Conservation (phyloP, 2,329 filamentous ascomycete species). For the Penicillium rolfsii region DNA sequence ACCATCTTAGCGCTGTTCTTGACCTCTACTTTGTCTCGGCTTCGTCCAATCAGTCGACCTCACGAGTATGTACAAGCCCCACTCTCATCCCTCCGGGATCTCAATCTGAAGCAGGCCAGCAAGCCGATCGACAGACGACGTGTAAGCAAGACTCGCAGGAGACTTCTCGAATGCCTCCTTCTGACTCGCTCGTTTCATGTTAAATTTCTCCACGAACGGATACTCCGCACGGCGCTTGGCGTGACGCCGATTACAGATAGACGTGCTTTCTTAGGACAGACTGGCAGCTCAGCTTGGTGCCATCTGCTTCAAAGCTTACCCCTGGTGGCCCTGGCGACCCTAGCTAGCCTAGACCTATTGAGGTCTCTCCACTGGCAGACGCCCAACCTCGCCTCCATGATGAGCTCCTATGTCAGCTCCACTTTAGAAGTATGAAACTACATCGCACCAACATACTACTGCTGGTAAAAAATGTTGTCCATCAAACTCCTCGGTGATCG, state of each 20-base stretch:
- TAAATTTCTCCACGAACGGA: constrained; percentile 5
- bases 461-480: constrained; percentile 2
- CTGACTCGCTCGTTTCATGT: constrained; percentile 15
- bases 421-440: neutral
- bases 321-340: constrained; percentile 6
- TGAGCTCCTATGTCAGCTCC: constrained; percentile 15
- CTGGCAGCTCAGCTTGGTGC: neutral
- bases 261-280: neutral
- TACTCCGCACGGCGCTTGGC: neutral
- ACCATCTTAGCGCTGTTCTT: constrained; percentile 4
- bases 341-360: neutral
- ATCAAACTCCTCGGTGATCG: constrained; percentile 6
- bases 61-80: neutral
- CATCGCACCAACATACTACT: constrained; percentile 13
- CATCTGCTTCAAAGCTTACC: constrained; percentile 10
- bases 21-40: constrained; percentile 1
- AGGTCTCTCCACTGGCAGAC: neutral
- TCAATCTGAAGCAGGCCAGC: constrained; percentile 13
- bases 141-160: constrained; percentile 14
- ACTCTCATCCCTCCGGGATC: neutral
- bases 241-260: neutral
- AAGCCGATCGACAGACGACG: constrained; percentile 21
- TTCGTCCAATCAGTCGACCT: neutral
- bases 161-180: neutral
- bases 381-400: constrained; percentile 7